Evolutionary conservation across 352 stramenopile species (phyloP), one percentile per base, ranked within the genome.

Genomic region (Pythium guiyangense): DNA sequence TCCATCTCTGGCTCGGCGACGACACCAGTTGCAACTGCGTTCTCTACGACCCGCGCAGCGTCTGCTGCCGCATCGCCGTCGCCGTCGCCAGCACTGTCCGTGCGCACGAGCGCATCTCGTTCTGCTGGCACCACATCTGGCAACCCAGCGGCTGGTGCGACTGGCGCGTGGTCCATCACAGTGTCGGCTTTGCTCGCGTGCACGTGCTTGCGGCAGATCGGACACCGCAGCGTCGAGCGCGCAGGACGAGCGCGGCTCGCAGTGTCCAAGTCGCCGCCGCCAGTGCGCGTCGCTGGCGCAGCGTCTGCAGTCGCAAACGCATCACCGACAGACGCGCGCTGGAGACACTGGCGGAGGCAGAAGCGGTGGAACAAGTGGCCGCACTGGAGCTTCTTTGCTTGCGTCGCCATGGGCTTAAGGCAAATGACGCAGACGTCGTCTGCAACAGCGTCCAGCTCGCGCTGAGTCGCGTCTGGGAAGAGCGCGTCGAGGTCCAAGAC

Each of bases 361-460:
- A 86, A 70, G 34, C 77, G 66, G 49, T 92, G 82, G 50, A 90
- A 90, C 22, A 92, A 60, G 35, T 92, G 82, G 1, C 82, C 82
- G 39, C 82, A 92, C 4, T 70, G 66, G 42, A 92, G 67, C 42
- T 86, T 90, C 64, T 92, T 92, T 43, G 79, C 79, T 26, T 88
- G 71, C 0, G 62, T 70, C 6, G 70, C 60, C 82, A 92, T 92
- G 18, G 68, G 52, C 48, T 92, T 87, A 20, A 92, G 63, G 55
- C 82, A 92, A 42, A 92, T 92, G 31, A 86, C 82, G 54, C 82
- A 92, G 18, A 92, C 79, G n/a, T 92, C 82, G 46, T 92, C 82
- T 0, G 70, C 67, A 0, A 88, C 76, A 2, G 70, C 73, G 6
- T 71, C 66, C 0, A 92, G 69, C 46, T 92, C 82, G 1, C 78